Conservation (phyloP, 495 filamentous ascomycete species). For the Neurospora sp. region DNA sequence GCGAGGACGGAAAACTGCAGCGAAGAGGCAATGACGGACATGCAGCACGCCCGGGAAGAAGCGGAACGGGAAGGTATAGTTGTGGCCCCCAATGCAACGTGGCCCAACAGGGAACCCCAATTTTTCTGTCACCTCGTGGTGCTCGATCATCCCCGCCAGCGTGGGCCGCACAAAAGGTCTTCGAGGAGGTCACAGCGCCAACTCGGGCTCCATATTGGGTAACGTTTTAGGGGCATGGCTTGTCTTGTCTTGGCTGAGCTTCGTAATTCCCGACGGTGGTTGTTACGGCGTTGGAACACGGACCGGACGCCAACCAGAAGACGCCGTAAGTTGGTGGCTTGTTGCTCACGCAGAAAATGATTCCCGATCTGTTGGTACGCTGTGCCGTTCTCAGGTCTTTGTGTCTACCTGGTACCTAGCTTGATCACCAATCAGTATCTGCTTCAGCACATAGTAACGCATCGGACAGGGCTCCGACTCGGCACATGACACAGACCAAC, state of each 20-base stretch:
- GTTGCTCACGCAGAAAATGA: background rate
- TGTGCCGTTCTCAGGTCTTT: background rate
- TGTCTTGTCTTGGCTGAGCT: background rate
- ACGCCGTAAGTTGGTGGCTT: background rate
- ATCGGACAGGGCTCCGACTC: background rate
- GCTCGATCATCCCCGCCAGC: background rate
- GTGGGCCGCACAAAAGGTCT: background rate
- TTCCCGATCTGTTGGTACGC: background rate
- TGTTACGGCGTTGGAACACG: background rate
- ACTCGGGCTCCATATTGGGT: background rate
- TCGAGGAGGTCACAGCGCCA: background rate
- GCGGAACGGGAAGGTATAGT: constrained; percentile 19
- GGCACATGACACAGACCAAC: background rate
- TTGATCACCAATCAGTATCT: background rate
- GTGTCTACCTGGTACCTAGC: background rate
- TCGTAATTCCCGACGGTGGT: background rate
- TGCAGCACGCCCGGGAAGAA: constrained; percentile 13
- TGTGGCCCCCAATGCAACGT: constrained; percentile 16
- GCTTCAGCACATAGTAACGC: background rate
- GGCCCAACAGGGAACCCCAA: constrained; percentile 10
- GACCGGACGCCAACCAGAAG: background rate
- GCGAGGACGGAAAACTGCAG: too few species aligned
- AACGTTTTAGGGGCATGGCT: background rate
- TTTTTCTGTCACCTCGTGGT: background rate
- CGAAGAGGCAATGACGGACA: constrained; percentile 18